A percentile compares a stretch with the other conserved stretches of the same genome.
Evolutionary conservation across 2,329 filamentous ascomycete species (phyloP).

Genomic region (Cercospora zeina): DNA sequence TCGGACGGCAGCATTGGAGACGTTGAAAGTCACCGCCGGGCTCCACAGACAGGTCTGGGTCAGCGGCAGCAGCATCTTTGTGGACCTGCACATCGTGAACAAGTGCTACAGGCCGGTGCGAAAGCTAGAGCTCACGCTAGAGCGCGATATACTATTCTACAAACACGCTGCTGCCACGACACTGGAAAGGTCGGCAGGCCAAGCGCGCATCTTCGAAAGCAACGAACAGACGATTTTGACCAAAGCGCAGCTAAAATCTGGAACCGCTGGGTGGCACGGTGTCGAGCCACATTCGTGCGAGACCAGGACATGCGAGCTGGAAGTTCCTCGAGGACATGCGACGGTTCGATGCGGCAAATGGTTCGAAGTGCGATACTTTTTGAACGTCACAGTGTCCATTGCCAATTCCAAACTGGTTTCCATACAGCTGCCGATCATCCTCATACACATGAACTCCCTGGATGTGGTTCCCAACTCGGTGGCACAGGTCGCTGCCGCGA

Average conservation of each 20-base stretch:
- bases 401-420: slow-evolving; percentile 53
- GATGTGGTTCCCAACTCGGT: slow-evolving; percentile 58
- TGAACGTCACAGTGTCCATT: slow-evolving; percentile 52
- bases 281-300: slow-evolving; percentile 50
- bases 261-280: slow-evolving; percentile 50
- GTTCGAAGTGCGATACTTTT: slow-evolving; percentile 58
- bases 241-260: slow-evolving; percentile 47
- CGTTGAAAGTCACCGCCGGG: slow-evolving; percentile 53
- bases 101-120: slow-evolving; percentile 52
- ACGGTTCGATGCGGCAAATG: slow-evolving; percentile 57
- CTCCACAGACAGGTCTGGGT: slow-evolving; percentile 61
- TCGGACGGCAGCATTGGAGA: slow-evolving; percentile 46
- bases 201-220: slow-evolving; percentile 55
- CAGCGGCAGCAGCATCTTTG: slow-evolving; percentile 56
- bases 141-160: slow-evolving; percentile 54
- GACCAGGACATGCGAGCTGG: slow-evolving; percentile 52
- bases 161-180: slow-evolving; percentile 53
- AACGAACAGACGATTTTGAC: slow-evolving; percentile 53
- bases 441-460: slow-evolving; percentile 60
- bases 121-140: slow-evolving; percentile 54
- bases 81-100: slow-evolving; percentile 56
- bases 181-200: slow-evolving; percentile 51
- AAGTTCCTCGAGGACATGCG: slow-evolving; percentile 53
- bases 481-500: slow-evolving; percentile 57
- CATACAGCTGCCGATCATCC: slow-evolving; percentile 57